Evolutionary conservation across 2,329 filamentous ascomycete genomes (phyloP), one percentile per base, ranked within the genome.

Genomic region (Aspergillus neoniger): DNA sequence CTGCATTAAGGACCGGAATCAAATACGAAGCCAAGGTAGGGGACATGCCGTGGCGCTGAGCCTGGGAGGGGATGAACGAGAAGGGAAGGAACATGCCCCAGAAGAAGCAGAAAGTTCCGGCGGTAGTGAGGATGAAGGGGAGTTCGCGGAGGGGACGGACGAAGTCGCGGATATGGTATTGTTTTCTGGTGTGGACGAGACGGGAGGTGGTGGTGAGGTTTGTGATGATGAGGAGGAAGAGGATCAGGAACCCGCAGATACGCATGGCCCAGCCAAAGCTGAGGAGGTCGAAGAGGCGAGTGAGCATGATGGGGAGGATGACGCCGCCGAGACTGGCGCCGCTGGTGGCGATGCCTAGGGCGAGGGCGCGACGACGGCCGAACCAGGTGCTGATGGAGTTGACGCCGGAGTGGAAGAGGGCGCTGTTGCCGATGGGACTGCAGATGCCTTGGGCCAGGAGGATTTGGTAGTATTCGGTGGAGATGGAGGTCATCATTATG

Each of bases 261-360:
- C 84, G 78, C 77, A 87, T 83, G 1, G 83, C 73, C 86, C 84
- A 87, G 57, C 77, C 72, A 67, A 85, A 83, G 59, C 85, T 82
- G 59, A 85, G 74, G 36, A 75, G 47, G 0, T 76, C 76, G 39
- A 88, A 81, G 43, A 88, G 74, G 23, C 79, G 80, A 2, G 80
- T 75, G 12, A 87, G 77, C 81, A 88, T 85, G 67, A 86, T 86
- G 0, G 86, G 86, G 44, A 87, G 81, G 43, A 87, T 79, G 28
- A 88, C 82, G 2, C 84, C 84, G 8, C 84, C 84, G 5, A 86
- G 66, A 2, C 80, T 82, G 0, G 81, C 83, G 9, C 84, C 84
- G 14, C 81, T 79, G 10, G 81, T 79, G 66, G 82, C 77, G 65
- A 86, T 76, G 14, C 84, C 84, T 17, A 84, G 80, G 19, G 83